Percentiles rank a stretch among this genome's conserved stretches.
These are phyloP conservation scores for Mycothermus thermophilus DNA, from an alignment of 495 filamentous ascomycete species.

Conservation along the genomic window DNA sequence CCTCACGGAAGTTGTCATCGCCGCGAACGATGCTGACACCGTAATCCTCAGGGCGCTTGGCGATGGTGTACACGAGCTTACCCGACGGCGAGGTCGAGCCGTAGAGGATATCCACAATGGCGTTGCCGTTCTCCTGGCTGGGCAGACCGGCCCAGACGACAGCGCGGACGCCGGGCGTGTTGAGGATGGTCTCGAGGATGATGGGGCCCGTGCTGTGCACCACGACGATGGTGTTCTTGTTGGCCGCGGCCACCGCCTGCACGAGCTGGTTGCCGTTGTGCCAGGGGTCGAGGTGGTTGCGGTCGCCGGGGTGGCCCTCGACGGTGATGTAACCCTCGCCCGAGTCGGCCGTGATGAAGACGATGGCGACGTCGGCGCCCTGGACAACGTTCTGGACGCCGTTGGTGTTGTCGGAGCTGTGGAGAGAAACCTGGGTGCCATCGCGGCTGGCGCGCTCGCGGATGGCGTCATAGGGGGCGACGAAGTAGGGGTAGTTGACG, in stretches of 20 bases:
- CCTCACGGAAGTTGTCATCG: conserved; percentile 56
- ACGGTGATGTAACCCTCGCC: conserved; percentile 56
- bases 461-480: conserved; percentile 42
- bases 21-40: conserved; percentile 45
- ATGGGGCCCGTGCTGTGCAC: conserved; percentile 88
- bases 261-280: conserved; percentile 66
- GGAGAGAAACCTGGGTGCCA: conserved; percentile 35
- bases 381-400: conserved; percentile 35
- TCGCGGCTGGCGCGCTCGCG: conserved; percentile 31
- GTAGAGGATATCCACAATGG: conserved; percentile 72
- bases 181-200: conserved; percentile 69
- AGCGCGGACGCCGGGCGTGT: conserved; percentile 60
- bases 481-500: conserved; percentile 42
- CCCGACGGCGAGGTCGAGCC: conserved; percentile 74
- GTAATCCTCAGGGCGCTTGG: conserved; percentile 65
- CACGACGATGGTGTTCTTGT: conserved; percentile 67
- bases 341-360: conserved; percentile 53
- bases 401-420: conserved; percentile 36
- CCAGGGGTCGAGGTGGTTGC: conserved; percentile 54
- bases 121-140: conserved; percentile 81
- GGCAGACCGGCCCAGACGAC: conserved; percentile 83
- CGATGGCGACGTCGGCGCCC: conserved; percentile 45
- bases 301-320: conserved; percentile 44
- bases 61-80: conserved; percentile 83
- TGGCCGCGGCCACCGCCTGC: conserved; percentile 43